These are phyloP conservation scores for Chaetomiaceae sp. DNA, from an alignment of 2,329 filamentous ascomycete species.

Conservation along the genomic window DNA sequence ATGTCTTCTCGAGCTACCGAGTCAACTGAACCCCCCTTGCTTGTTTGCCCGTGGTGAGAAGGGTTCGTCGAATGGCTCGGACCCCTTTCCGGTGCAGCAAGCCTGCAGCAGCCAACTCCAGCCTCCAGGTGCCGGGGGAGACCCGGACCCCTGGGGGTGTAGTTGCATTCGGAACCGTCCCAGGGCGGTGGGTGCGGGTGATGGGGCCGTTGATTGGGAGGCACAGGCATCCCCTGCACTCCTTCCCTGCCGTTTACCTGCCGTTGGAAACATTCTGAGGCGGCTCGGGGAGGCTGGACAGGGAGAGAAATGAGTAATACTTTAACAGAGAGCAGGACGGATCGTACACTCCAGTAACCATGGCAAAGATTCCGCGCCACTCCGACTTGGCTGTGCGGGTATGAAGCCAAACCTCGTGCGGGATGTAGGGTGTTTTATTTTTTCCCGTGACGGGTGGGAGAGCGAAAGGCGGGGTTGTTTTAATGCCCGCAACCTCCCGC, in stretches of 20 bases:
- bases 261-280: conserved; percentile 8
- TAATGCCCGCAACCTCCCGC: too few relatives aligned
- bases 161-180: conserved; percentile 14
- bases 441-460: too few relatives aligned
- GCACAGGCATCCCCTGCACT: background rate
- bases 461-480: too few relatives aligned
- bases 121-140: background rate
- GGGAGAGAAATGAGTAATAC: background rate
- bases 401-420: too few relatives aligned
- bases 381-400: too few relatives aligned
- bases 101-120: too few relatives aligned
- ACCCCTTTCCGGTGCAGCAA: conserved; percentile 11
- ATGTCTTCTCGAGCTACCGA: too few relatives aligned
- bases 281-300: conserved; percentile 5
- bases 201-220: conserved; percentile 17
- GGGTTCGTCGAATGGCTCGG: background rate
- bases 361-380: too few relatives aligned
- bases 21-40: too few relatives aligned
- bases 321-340: too few relatives aligned
- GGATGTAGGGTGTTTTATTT: too few relatives aligned
- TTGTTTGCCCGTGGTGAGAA: background rate
- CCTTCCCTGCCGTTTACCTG: background rate
- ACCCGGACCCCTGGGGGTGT: background rate
- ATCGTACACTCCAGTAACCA: too few relatives aligned
- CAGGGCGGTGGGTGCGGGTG: conserved; percentile 20